phyloP scores from a whole-genome alignment of 169 alveolate species.

The Cyclospora cayetanensis region DNA sequence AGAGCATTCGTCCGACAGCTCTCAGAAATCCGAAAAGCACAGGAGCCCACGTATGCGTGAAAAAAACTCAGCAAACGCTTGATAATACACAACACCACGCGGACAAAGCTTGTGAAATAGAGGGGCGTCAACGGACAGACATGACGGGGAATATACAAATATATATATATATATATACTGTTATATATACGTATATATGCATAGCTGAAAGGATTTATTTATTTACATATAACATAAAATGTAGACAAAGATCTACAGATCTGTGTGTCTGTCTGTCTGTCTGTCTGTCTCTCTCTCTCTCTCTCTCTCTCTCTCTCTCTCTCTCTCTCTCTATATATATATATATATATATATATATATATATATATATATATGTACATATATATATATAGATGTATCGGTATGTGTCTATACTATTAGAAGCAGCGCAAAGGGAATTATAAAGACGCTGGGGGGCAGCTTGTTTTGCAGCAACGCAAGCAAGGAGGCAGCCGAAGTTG shows the following conservation, averaged over 20 bases:
- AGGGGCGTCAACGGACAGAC: neutral
- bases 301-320: neutral
- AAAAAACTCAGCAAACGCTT: neutral
- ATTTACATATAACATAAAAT: too few species aligned
- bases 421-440: too few species aligned
- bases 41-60: neutral
- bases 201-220: neutral
- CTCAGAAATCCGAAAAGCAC: neutral
- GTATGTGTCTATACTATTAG: too few species aligned
- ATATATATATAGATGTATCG: too few species aligned
- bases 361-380: neutral
- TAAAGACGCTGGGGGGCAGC: too few species aligned
- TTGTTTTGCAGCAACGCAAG: too few species aligned
- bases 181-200: neutral
- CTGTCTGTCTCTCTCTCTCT: neutral
- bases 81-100: neutral
- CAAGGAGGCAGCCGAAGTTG: too few species aligned
- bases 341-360: neutral
- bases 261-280: neutral
- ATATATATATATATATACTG: neutral
- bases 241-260: neutral
- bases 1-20: too few species aligned
- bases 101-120: neutral
- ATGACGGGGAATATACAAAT: neutral
- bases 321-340: too few species aligned